Percentiles rank a stretch among this genome's conserved stretches.
These are phyloP conservation scores for Bauhinia variegata DNA, from an alignment of 306 rosid genomes.

Conservation along the genomic window DNA sequence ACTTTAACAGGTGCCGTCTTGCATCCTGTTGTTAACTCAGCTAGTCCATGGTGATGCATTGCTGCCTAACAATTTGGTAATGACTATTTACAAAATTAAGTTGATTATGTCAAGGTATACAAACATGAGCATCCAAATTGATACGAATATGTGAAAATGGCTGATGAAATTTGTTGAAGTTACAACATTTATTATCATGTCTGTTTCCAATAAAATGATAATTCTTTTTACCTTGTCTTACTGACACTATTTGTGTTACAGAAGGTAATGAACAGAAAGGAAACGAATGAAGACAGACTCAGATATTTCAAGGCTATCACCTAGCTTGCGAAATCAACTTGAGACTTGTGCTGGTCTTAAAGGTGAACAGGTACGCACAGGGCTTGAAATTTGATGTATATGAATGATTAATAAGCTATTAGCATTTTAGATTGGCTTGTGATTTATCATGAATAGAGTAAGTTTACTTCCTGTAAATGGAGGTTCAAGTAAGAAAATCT, in stretches of 20 bases:
- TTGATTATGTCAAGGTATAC: conserved; percentile 26
- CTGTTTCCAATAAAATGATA: conserved; percentile 28
- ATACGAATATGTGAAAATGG: conserved; percentile 19
- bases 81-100: conserved; percentile 29
- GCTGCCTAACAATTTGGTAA: conserved; percentile 24
- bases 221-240: conserved; percentile 26
- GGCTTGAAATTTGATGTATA: conserved; percentile 9
- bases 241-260: conserved; percentile 53
- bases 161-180: too few species aligned
- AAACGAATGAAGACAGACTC: conserved; percentile 83
- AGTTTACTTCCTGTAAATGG: conserved; percentile 43
- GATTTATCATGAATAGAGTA: conserved; percentile 51
- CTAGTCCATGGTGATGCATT: conserved; percentile 29
- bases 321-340: conserved; percentile 67
- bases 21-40: conserved; percentile 28
- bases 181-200: conserved; percentile 4
- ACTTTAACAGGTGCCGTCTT: conserved; percentile 20
- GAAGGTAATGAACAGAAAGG: conserved; percentile 85
- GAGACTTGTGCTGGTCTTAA: conserved; percentile 78
- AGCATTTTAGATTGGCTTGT: background rate
- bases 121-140: conserved; percentile 11
- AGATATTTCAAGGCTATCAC: conserved; percentile 70
- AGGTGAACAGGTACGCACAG: conserved; percentile 80
- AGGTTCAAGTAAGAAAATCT: conserved; percentile 1
- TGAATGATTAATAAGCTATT: conserved; percentile 3